phyloP scores from a whole-genome alignment of 306 rosid genomes.

The Delonix regia region DNA sequence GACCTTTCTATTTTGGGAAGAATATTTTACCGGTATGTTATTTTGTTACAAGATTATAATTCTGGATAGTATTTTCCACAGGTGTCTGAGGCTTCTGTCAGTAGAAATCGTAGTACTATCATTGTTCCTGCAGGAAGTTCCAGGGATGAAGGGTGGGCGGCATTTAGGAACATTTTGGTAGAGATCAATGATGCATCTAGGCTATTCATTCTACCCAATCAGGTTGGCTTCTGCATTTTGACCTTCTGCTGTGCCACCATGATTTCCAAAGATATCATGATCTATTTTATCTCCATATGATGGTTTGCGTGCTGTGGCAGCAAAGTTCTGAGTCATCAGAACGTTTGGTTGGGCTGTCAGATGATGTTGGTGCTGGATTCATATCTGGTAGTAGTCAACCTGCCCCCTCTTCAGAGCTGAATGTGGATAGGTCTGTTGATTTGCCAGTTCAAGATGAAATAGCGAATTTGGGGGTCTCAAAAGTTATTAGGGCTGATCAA shows the following conservation, averaged over 20 bases:
- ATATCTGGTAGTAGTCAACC: constrained; percentile 93
- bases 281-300: constrained; percentile 37
- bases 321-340: constrained; percentile 90
- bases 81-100: constrained; percentile 99
- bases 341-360: constrained; percentile 90
- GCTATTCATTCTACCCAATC: constrained; percentile 90
- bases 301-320: constrained; percentile 55
- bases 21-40: background rate
- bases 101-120: constrained; percentile 98
- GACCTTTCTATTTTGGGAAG: background rate
- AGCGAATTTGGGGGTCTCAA: constrained; percentile 87
- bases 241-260: constrained; percentile 17
- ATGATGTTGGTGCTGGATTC: constrained; percentile 99
- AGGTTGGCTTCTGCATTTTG: constrained; percentile 55
- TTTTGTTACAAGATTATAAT: constrained; percentile 36
- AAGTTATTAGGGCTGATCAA: constrained; percentile 97
- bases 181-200: constrained; percentile 97
- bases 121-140: constrained; percentile 98
- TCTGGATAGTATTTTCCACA: constrained; percentile 42
- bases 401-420: constrained; percentile 80
- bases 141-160: constrained; percentile 98
- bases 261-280: constrained; percentile 24
- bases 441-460: constrained; percentile 88
- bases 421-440: constrained; percentile 81
- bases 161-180: constrained; percentile 94